Evolutionary conservation across 1,284 basidiomycete genomes (phyloP).

Genomic region (Ganoderma multipileum): DNA sequence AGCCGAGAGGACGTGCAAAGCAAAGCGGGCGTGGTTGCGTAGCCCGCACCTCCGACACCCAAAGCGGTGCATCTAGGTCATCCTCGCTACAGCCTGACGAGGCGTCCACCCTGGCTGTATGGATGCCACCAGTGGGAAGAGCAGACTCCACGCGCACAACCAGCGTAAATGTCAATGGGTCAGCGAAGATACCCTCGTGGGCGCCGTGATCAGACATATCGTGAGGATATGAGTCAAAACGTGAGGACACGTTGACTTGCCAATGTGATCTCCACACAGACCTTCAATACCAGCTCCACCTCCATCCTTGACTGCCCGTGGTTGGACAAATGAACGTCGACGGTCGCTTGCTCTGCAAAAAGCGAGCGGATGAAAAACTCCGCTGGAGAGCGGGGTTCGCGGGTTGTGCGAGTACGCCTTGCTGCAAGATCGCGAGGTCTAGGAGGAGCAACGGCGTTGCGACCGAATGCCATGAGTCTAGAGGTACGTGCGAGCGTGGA

Average conservation of each 20-base stretch:
- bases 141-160: background rate
- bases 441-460: background rate
- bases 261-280: background rate
- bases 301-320: background rate
- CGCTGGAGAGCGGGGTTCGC: background rate
- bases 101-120: background rate
- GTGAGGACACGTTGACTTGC: background rate
- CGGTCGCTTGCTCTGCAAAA: background rate
- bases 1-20: too few species aligned
- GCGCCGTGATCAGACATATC: background rate
- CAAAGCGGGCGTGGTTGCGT: too few species aligned
- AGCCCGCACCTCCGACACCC: too few species aligned
- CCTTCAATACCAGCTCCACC: background rate
- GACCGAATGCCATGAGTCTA: background rate
- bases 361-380: background rate
- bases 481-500: background rate
- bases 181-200: background rate
- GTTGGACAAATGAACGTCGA: background rate
- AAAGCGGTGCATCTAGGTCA: background rate
- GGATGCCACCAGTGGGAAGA: background rate
- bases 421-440: background rate
- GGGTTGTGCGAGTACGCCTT: background rate
- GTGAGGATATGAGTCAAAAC: background rate
- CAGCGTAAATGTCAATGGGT: background rate
- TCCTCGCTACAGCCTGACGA: background rate